Base-by-base conservation (phyloP, 169 alveolate species). In the Eimeria acervulina region DNA sequence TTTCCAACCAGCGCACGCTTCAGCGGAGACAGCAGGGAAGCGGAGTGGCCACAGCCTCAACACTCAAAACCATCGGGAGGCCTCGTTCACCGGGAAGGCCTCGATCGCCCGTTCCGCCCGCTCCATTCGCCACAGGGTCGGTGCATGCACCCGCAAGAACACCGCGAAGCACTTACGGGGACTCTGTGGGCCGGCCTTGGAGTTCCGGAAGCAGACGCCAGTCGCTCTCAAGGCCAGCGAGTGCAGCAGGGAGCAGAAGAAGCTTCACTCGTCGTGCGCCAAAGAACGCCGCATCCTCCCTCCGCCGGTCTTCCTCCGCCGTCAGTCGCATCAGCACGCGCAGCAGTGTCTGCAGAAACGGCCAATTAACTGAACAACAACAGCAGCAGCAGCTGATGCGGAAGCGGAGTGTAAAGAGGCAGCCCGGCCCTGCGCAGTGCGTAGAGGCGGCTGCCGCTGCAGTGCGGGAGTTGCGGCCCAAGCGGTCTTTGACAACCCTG, bases 131-230 rank as follows among this genome's bases (percentile, higher is more conserved):
- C 13, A 83, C 88, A 21, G 91, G 95, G 15, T 66, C 74, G 12
- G 81, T 92, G 52, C 84, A 92, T 92, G 80, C 91, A 33, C 95
- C 95, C 0, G 15, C 76, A 28, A 66, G 91, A 17, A 92, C 95
- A 7, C 95, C 95, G 10, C 81, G 95, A 7, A 92, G 95, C 85
- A 92, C 91, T 33, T 92, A 92, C 92, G 72, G 83, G n/a, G 95
- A 85, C n/a, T 85, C 93, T 10, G 93, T 85, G 12, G 93, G 93
- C 23, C 17, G 78, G 36, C 38, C 51, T 3, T 61, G 93, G 93
- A n/a, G n/a, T 17, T 8, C 93, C 10, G 72, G 47, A 31, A 2
- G 63, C 36, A 23, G 80, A 4, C 59, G 40, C 36, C 21, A 31
- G 40, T 8, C 78, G 15, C 80, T 68, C 21, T 85, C 33, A 5